phyloP scores from a whole-genome alignment of 495 filamentous ascomycete genomes.

The Platismatia glauca region DNA sequence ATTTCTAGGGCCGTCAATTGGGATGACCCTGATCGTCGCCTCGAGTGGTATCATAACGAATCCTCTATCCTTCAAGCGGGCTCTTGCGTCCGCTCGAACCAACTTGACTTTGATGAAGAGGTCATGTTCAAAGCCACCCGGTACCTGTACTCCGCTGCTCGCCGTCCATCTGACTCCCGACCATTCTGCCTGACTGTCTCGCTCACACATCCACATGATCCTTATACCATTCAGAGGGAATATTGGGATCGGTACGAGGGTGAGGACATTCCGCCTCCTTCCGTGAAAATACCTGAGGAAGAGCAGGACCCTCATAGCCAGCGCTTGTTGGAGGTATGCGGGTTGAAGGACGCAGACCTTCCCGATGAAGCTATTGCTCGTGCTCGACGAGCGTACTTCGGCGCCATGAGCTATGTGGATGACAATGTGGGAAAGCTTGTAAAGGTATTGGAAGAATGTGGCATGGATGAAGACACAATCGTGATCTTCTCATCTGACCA shows the following conservation, averaged over 20 bases:
- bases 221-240: conserved; percentile 79
- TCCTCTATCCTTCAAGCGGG: conserved; percentile 81
- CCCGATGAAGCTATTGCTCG: conserved; percentile 69
- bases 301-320: conserved; percentile 75
- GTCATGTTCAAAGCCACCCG: conserved; percentile 78
- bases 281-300: conserved; percentile 61
- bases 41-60: conserved; percentile 90
- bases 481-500: conserved; percentile 83
- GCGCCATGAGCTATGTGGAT: conserved; percentile 81
- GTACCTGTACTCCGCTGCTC: conserved; percentile 75
- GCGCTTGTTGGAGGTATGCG: conserved; percentile 71
- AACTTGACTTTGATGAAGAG: conserved; percentile 91
- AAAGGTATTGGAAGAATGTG: conserved; percentile 60
- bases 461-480: conserved; percentile 71
- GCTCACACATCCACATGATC: conserved; percentile 85
- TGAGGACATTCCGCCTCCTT: conserved; percentile 74
- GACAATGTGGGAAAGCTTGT: conserved; percentile 75
- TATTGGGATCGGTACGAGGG: conserved; percentile 84
- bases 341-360: conserved; percentile 67
- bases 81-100: conserved; percentile 73
- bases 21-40: conserved; percentile 73
- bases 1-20: conserved; percentile 56
- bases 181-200: conserved; percentile 86
- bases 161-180: conserved; percentile 53
- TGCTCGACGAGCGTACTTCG: conserved; percentile 78